These are phyloP conservation scores for Penicillium thymicola DNA, from an alignment of 2,329 filamentous ascomycete genomes.

Conservation along the genomic window DNA sequence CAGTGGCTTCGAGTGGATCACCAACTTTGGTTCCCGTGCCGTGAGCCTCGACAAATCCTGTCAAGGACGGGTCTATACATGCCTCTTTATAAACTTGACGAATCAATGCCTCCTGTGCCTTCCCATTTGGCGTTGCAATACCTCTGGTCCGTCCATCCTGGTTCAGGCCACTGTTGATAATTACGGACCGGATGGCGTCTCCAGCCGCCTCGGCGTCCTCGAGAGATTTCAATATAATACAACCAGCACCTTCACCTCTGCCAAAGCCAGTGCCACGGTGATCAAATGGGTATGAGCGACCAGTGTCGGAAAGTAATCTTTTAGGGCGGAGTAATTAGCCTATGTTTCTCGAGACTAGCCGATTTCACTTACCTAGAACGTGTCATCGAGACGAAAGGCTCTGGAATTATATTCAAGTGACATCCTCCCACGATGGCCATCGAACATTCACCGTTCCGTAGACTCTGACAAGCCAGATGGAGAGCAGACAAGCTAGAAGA, in stretches of 20 bases:
- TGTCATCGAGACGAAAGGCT: conserved; percentile 25
- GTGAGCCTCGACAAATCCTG: conserved; percentile 43
- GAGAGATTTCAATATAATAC: conserved; percentile 25
- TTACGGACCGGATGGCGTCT: conserved; percentile 22
- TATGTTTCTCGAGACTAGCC: background rate
- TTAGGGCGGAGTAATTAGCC: background rate
- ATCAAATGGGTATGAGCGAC: conserved; percentile 28
- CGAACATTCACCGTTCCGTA: conserved; percentile 24
- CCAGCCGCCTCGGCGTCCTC: conserved; percentile 26
- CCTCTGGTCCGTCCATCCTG: conserved; percentile 25
- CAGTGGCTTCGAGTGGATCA: conserved; percentile 31
- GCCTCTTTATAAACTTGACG: conserved; percentile 37
- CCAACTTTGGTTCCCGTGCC: conserved; percentile 43
- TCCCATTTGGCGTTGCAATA: conserved; percentile 26
- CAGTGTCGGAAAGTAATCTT: conserved; percentile 24
- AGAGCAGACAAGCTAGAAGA: conserved; percentile 28
- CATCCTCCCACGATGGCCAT: conserved; percentile 28
- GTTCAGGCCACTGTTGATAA: conserved; percentile 22
- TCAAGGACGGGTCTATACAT: conserved; percentile 30
- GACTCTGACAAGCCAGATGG: conserved; percentile 25
- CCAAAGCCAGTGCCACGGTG: conserved; percentile 28
- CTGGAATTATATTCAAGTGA: conserved; percentile 27
- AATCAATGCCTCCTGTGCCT: conserved; percentile 42
- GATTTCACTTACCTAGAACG: conserved; percentile 14
- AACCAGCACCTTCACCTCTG: conserved; percentile 37